Evolutionary conservation across 768 basidiomycete genomes (phyloP).

Genomic region (Tricholoma terreum): DNA sequence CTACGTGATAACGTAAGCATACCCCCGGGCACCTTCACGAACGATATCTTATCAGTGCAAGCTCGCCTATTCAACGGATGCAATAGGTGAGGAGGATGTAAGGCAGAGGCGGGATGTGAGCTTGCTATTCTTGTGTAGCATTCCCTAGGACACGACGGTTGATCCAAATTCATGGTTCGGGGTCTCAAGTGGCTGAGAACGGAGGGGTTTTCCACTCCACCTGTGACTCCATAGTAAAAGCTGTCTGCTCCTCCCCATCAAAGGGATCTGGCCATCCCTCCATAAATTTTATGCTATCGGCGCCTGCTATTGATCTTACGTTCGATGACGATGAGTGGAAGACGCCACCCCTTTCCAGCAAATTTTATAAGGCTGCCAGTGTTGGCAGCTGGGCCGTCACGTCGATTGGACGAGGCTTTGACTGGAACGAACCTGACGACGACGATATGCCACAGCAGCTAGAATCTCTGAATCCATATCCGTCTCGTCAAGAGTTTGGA

Average conservation of each 20-base stretch:
- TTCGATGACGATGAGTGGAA: slow-evolving; percentile 76
- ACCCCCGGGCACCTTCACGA: slow-evolving; percentile 10
- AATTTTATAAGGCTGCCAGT: slow-evolving; percentile 60
- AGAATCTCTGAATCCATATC: slow-evolving; percentile 13
- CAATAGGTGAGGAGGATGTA: background rate
- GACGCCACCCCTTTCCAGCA: slow-evolving; percentile 42
- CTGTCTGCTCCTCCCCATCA: slow-evolving; percentile 6
- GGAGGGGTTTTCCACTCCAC: background rate
- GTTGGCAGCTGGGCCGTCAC: slow-evolving; percentile 85
- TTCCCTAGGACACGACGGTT: background rate
- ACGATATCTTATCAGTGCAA: background rate
- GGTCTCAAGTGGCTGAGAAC: slow-evolving; percentile 1
- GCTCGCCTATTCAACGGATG: background rate
- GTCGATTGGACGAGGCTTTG: slow-evolving; percentile 77
- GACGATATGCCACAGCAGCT: slow-evolving; percentile 18
- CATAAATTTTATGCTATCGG: slow-evolving; percentile 51
- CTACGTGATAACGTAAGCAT: slow-evolving; percentile 29
- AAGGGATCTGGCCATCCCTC: slow-evolving; percentile 4
- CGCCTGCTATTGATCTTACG: slow-evolving; percentile 53
- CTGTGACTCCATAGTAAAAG: slow-evolving; percentile 3
- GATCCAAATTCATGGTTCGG: background rate
- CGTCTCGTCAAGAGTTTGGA: slow-evolving; percentile 16
- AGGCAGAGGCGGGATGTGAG: background rate
- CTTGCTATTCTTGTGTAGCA: background rate
- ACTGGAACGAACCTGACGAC: slow-evolving; percentile 56